Base-by-base conservation (phyloP, 2,329 filamentous ascomycete species). In the Nannizzia gypsea region DNA sequence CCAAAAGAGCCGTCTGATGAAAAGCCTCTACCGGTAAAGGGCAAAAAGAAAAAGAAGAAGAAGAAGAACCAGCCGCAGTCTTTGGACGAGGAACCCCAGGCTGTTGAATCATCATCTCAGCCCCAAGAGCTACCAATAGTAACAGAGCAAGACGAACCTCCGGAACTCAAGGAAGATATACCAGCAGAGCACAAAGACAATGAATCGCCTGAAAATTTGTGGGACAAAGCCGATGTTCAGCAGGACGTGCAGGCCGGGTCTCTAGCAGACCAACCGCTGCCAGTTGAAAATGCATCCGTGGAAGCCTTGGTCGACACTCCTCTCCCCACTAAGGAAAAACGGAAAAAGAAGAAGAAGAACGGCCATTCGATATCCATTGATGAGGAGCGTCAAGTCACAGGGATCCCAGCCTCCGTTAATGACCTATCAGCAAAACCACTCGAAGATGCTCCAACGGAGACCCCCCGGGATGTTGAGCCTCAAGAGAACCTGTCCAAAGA, bases 31-130 rank as follows among this genome's bases (percentile, higher is more conserved):
- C 17, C 34, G 6, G 17, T 17, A 20, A 57, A 57, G 55, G 55
- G 31, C 13, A 36, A 34, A 22, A 57, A 56, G 52, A 58, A 60
- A 52, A 60, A 56, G 56, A 57, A 58, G 28, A 61, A 55, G 46
- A 61, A 63, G 11, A 44, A 59, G 40, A 28, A 34, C n/a, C 36
- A 52, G 15, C 40, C 28, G 31, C 20, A 38, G 26, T 42, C 52
- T 15, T 46, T 36, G 34, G 55, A 55, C n/a, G 26, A 48, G 13
- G 52, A 55, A 34, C 26, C 50, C 8, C 50, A 54, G 34, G n/a
- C 28, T 9, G 6, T 36, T 31, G 48, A 52, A 28, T 15, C 50
- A 13, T 11, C 24, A 54, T n/a, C n/a, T 34, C 8, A n/a, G 9
- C 6, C 20, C 6, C 24, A 54, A 26, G 26, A 54, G 11, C 1